Conservation (phyloP, 257 asterid species). For the Leonotis leonurus region DNA sequence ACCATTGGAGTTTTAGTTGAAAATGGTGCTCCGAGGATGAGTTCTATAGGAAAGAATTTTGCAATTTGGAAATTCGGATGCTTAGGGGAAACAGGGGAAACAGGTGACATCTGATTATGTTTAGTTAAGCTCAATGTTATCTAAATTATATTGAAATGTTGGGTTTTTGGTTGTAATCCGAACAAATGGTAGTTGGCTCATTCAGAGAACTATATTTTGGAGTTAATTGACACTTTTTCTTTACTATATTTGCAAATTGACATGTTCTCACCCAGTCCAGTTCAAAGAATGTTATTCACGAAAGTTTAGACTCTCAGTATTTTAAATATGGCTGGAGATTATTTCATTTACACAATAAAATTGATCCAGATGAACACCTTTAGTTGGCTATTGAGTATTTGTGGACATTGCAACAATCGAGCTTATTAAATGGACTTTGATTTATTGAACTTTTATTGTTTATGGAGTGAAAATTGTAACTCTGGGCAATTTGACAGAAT, state of each 20-base stretch:
- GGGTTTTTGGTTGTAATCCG: neutral
- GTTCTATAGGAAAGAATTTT: constrained; percentile 78
- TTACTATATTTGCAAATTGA: neutral
- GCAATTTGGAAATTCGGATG: constrained; percentile 78
- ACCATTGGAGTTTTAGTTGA: constrained; percentile 74
- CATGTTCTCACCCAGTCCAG: neutral
- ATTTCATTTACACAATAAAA: neutral
- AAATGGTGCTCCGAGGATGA: constrained; percentile 57
- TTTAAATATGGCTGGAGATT: neutral
- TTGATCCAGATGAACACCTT: neutral
- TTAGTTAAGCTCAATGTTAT: neutral
- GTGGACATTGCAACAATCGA: no score
- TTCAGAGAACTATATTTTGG: neutral
- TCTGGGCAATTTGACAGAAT: constrained; percentile 41
- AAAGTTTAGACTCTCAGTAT: neutral
- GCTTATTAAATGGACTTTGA: neutral
- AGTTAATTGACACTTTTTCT: constrained; percentile 23
- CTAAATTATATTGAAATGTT: neutral
- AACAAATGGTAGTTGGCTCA: neutral
- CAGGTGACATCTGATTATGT: constrained; percentile 24
- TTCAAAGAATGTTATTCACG: neutral
- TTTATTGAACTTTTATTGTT: constrained; percentile 1
- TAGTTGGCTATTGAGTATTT: neutral
- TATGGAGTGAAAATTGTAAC: constrained; percentile 10
- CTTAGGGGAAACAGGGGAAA: constrained; percentile 76